Base-by-base conservation (phyloP, 192 early-diverging fungal genomes). In the Phlyctochytrium arcticum region DNA sequence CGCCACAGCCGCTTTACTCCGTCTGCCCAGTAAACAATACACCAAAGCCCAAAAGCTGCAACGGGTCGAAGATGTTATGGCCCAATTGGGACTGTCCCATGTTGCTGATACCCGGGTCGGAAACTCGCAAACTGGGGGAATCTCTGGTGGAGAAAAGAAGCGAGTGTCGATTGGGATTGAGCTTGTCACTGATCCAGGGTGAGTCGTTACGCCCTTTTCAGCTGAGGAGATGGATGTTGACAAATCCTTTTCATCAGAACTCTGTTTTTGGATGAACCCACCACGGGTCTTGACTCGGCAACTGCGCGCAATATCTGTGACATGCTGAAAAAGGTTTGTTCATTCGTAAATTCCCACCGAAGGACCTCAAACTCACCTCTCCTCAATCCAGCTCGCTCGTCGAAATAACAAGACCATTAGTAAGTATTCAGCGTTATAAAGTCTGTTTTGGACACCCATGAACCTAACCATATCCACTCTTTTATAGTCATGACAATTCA, bases 81-180 rank as follows among this genome's bases (percentile, higher is more conserved):
- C 30, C 1, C 39, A 66, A 34, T 63, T 81, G 7, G 75, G 79
- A 1, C 50, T 81, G 29, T 47, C 60, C n/a, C 60, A 74, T 6
- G 73, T 75, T 47, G 71, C 67, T 5, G 67, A 81, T 54, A 66
- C 71, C 8, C 15, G 54, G 49, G 71, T 88, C 4, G 87, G 87
- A 3, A 70, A 82, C 50, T 73, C 73, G 26, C 68, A 66, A 7
- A 34, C 44, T 10, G 66, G 87, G 27, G 86, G 86, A 27, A 81
- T 87, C 42, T 84, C 82, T 9, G 79, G 79, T 36, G 87, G 87
- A 9, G 79, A 88, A 42, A 67, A 85, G 36, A 88, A 88, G 62
- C 75, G 87, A 12, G 86, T 88, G 47, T 80, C 83, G 1, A 94
- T 96, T 64, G 93, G 85, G 53, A 76, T 91, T 27, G 92, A 95